Percentiles rank a stretch among this genome's conserved stretches.
Evolutionary conservation across 208 protist genomes (phyloP).

Genomic region (Crithidia mellificae): DNA sequence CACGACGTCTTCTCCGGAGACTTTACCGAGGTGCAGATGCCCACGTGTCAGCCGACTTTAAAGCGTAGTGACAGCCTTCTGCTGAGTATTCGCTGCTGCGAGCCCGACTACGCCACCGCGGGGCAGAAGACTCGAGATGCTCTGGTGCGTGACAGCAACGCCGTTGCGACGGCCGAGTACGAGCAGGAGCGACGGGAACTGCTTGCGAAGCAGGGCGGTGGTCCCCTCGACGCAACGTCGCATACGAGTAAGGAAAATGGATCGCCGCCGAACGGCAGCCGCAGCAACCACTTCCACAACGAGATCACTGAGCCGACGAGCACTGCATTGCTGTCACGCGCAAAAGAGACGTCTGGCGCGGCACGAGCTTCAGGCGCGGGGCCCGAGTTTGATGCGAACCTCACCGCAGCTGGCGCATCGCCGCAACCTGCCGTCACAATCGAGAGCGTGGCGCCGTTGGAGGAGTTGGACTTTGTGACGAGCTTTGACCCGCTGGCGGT

Average conservation of each 20-base stretch:
- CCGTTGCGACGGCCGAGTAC: constrained; percentile 4
- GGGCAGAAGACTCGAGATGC: not conserved
- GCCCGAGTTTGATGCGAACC: too few species aligned
- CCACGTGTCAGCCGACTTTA: not conserved
- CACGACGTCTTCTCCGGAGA: not conserved
- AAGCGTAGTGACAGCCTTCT: constrained; percentile 15
- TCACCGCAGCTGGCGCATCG: too few species aligned
- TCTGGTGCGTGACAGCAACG: not conserved
- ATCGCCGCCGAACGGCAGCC: not conserved
- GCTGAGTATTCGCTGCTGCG: constrained; percentile 20
- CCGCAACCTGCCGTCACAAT: not conserved
- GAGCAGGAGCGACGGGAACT: not conserved
- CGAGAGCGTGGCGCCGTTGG: not conserved
- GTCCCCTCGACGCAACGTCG: too few species aligned
- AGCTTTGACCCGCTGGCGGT: constrained; percentile 23
- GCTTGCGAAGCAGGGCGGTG: not conserved
- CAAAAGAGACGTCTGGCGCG: not conserved
- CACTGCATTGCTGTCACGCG: not conserved
- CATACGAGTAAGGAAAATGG: too few species aligned
- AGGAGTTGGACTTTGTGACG: constrained; percentile 12
- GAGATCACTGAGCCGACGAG: too few species aligned
- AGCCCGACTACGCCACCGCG: not conserved
- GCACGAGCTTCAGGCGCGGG: not conserved
- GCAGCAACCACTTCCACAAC: too few species aligned
- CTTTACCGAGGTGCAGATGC: constrained; percentile 7